A percentile compares a stretch with the other conserved stretches of the same genome.
These are phyloP conservation scores for Pseudozyma pruni DNA, from an alignment of 1,284 basidiomycete species.

Conservation along the genomic window DNA sequence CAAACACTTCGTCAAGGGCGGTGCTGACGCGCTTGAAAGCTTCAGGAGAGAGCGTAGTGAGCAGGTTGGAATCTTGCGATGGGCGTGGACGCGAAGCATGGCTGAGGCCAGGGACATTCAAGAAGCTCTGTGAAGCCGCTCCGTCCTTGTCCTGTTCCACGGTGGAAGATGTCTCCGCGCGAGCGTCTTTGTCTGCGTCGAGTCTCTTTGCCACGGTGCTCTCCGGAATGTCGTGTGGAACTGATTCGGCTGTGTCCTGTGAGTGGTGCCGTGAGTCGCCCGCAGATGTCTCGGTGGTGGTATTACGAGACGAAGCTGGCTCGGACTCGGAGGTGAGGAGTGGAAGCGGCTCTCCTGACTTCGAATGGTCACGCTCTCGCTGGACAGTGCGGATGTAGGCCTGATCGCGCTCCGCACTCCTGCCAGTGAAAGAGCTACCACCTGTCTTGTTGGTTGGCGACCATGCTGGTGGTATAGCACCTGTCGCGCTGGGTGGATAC, in stretches of 20 bases:
- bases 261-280: not conserved
- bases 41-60: slow-evolving; percentile 54
- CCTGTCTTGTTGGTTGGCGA: slow-evolving; percentile 13
- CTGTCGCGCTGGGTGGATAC: not conserved
- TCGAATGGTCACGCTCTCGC: slow-evolving; percentile 24
- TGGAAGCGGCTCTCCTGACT: slow-evolving; percentile 3
- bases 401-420: slow-evolving; percentile 51
- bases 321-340: not conserved
- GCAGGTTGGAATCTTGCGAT: slow-evolving; percentile 31
- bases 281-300: not conserved
- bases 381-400: slow-evolving; percentile 51
- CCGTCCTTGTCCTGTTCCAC: not conserved
- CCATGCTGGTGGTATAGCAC: slow-evolving; percentile 12
- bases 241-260: not conserved
- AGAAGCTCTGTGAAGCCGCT: not conserved
- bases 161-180: not conserved
- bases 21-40: slow-evolving; percentile 62
- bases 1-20: slow-evolving; percentile 60
- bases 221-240: not conserved
- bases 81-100: slow-evolving; percentile 7
- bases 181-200: not conserved
- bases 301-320: not conserved
- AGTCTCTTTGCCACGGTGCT: slow-evolving; percentile 35
- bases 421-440: slow-evolving; percentile 45
- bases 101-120: slow-evolving; percentile 10